Evolutionary conservation across 371 early-diverging fungal species (phyloP), one percentile per base, ranked within the genome.

Genomic region (Rhizopus sp.): DNA sequence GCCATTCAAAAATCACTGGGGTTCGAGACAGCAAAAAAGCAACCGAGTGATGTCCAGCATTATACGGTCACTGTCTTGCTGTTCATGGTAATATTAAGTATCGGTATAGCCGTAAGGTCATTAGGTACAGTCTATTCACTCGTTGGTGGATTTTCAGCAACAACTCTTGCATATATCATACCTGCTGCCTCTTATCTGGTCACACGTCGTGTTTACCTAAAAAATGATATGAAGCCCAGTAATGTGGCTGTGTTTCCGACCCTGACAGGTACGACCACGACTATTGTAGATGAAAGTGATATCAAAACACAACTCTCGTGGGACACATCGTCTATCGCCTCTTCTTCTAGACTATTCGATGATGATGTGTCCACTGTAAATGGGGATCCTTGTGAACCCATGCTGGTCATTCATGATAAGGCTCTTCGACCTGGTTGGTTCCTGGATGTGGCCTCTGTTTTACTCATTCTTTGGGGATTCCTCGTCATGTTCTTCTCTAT

Each of bases 131-230:
- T 82, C 0, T 83, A 82, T 53, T 76, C 79, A 4, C 41, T 83
- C 30, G 77, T 81, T 29, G 86, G 86, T 44, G 82, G 81, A 7
- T 69, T 85, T 32, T 70, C 81, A 16, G 80, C 84, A 5, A 85
- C 84, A 0, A 78, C 70, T 6, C 54, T 85, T 34, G 84, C 84
- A 3, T 81, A 80, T 33, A 83, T 85, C 32, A 57, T 85, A 16
- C 86, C 86, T 42, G 80, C 74, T 0, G 44, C 55, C 15, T 67
- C 78, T 34, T 85, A 82, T 59, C 67, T 85, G 12, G 57, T 65
- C 34, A 75, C 75, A 4, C 64, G 74, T 32, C 40, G 41, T 13
- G 56, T 32, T 29, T 58, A 54, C 44, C 17, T 16, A 7, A 16
- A 34, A 6, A 34, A 45, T 15, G 15, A 40, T 40, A 38, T 33